Evolutionary conservation across 2,329 filamentous ascomycete genomes (phyloP).

Genomic region (Colletotrichum simmondsii): DNA sequence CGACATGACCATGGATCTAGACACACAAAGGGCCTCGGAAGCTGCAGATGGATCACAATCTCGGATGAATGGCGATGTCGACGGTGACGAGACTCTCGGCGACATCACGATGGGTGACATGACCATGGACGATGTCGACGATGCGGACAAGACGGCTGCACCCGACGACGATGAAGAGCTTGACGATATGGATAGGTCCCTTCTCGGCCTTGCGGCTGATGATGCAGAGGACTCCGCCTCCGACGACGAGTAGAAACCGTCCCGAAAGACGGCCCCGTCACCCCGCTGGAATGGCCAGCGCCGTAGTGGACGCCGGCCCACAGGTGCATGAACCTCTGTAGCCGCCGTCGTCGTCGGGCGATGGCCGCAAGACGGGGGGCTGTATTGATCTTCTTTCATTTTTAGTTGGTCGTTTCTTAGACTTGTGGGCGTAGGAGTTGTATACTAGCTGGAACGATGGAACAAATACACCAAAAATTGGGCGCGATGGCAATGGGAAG

Average conservation of each 20-base stretch:
- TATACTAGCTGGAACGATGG: constrained; percentile 22
- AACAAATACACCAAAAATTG: constrained; percentile 13
- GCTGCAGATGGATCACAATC: constrained; percentile 10
- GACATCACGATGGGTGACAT: constrained; percentile 52
- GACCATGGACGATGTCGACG: constrained; percentile 63
- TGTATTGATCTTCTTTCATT: neutral
- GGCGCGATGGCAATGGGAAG: neutral
- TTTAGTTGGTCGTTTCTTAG: neutral
- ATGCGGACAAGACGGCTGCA: constrained; percentile 39
- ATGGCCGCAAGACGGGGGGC: neutral
- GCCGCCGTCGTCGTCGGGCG: neutral
- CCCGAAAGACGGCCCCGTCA: neutral
- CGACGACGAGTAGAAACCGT: constrained; percentile 15
- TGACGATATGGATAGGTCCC: constrained; percentile 46
- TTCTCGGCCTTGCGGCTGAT: constrained; percentile 30
- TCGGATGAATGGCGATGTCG: constrained; percentile 46
- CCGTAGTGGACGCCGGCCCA: neutral
- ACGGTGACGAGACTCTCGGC: constrained; percentile 44
- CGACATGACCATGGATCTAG: constrained; percentile 39
- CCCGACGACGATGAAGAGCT: constrained; percentile 50
- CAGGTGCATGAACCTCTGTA: neutral
- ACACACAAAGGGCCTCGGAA: constrained; percentile 43
- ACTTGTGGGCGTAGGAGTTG: constrained; percentile 27
- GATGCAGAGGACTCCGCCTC: constrained; percentile 24
- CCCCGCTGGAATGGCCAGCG: neutral